Percentiles rank a stretch among this genome's conserved stretches.
phyloP scores from a whole-genome alignment of 306 rosid species.

The Malus domestica region ASM211411v1 NC_041799.1:32493001-32493500 shows the following conservation, averaged over 20 bases:
- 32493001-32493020: slow-evolving; percentile 22
- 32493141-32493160: slow-evolving; percentile 75
- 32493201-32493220: slow-evolving; percentile 41
- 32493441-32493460: slow-evolving; percentile 36
- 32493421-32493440: slow-evolving; percentile 42
- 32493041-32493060: neutral
- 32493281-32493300: slow-evolving; percentile 44
- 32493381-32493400: slow-evolving; percentile 41
- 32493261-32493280: slow-evolving; percentile 35
- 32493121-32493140: slow-evolving; percentile 73
- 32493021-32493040: slow-evolving; percentile 9
- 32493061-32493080: slow-evolving; percentile 18
- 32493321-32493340: slow-evolving; percentile 59
- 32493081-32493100: slow-evolving; percentile 20
- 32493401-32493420: slow-evolving; percentile 60
- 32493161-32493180: slow-evolving; percentile 71
- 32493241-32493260: slow-evolving; percentile 38
- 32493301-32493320: slow-evolving; percentile 54
- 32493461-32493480: slow-evolving; percentile 58
- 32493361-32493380: slow-evolving; percentile 35
- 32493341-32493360: slow-evolving; percentile 26
- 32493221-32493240: slow-evolving; percentile 40
- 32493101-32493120: slow-evolving; percentile 70
- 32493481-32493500: slow-evolving; percentile 58
- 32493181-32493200: slow-evolving; percentile 85